Evolutionary conservation across 345 rosid genomes (phyloP).

Genomic region (Turritis glabra): DNA sequence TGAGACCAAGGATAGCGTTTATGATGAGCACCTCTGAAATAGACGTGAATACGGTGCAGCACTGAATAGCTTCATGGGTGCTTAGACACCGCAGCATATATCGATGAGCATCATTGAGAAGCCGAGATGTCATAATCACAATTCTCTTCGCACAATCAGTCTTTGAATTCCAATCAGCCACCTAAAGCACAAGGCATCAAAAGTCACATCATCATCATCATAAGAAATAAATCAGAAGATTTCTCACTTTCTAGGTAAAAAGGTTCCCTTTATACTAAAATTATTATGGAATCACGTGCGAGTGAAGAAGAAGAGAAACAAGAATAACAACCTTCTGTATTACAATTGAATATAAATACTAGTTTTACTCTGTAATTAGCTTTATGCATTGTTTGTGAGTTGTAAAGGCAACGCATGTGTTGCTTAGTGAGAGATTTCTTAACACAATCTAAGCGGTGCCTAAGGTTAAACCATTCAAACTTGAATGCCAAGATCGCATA

Average conservation of each 20-base stretch:
- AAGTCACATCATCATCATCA: slow-evolving; percentile 4
- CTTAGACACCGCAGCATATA: slow-evolving; percentile 80
- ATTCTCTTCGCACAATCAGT: slow-evolving; percentile 49
- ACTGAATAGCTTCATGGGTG: slow-evolving; percentile 53
- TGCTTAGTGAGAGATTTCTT: too few relatives aligned
- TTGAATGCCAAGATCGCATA: not conserved
- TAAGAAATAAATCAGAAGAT: not conserved
- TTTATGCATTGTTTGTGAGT: too few relatives aligned
- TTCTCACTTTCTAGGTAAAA: not conserved
- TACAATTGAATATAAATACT: too few relatives aligned
- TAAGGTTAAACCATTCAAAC: not conserved
- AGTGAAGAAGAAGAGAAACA: too few relatives aligned
- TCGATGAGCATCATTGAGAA: slow-evolving; percentile 91
- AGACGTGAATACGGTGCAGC: slow-evolving; percentile 69
- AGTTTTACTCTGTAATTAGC: too few relatives aligned
- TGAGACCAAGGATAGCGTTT: slow-evolving; percentile 9
- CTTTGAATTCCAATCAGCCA: slow-evolving; percentile 70
- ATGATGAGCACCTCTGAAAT: slow-evolving; percentile 76
- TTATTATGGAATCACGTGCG: not conserved
- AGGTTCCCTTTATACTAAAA: not conserved
- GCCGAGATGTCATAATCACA: slow-evolving; percentile 75
- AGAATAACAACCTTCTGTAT: too few relatives aligned
- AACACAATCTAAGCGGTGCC: not conserved
- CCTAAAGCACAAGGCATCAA: slow-evolving; percentile 43
- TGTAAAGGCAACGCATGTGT: too few relatives aligned